These are phyloP conservation scores for Thelephora aurantiotincta DNA, from an alignment of 768 basidiomycete genomes.

Conservation along the genomic window DNA sequence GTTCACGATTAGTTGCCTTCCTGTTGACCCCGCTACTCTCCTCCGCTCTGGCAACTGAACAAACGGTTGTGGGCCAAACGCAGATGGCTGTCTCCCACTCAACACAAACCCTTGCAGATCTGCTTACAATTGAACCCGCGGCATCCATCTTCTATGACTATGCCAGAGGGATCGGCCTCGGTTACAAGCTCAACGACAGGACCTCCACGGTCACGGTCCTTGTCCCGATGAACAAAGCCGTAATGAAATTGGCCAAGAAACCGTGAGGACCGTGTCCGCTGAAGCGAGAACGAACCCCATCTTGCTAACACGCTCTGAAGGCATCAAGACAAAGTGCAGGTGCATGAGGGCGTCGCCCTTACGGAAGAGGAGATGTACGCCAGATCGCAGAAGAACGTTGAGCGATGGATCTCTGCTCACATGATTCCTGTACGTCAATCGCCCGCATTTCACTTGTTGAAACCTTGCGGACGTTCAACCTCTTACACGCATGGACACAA, in stretches of 20 bases:
- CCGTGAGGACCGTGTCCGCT: constrained; percentile 40
- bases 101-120: constrained; percentile 51
- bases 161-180: constrained; percentile 57
- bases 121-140: constrained; percentile 62
- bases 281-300: neutral
- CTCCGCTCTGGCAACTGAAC: neutral
- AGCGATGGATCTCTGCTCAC: constrained; percentile 71
- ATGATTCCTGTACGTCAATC: constrained; percentile 57
- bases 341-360: constrained; percentile 35
- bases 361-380: constrained; percentile 55
- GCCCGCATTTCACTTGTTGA: neutral
- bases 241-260: constrained; percentile 68
- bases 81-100: constrained; percentile 21
- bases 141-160: constrained; percentile 80
- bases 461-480: neutral
- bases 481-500: neutral
- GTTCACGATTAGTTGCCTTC: too few relatives aligned
- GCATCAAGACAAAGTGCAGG: constrained; percentile 37
- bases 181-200: constrained; percentile 26
- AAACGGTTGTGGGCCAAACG: neutral
- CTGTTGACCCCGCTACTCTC: neutral
- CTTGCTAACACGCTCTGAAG: constrained; percentile 20
- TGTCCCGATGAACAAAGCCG: constrained; percentile 79
- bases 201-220: constrained; percentile 40
- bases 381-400: constrained; percentile 49